Base-by-base conservation (phyloP, 2,329 filamentous ascomycete genomes). In the Aspergillus ochraceus region DNA sequence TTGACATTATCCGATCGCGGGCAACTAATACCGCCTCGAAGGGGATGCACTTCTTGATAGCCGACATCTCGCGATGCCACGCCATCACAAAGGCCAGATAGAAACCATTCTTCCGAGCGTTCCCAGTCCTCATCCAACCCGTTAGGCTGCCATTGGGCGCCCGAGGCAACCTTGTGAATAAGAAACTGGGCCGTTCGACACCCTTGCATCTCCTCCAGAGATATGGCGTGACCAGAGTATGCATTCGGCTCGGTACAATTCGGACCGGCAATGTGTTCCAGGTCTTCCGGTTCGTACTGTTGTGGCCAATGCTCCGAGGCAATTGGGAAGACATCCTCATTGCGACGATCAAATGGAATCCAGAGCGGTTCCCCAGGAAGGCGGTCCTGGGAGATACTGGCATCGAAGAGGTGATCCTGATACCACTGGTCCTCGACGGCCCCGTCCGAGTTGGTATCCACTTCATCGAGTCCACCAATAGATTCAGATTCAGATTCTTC, bases 131-230 rank as follows among this genome's bases (percentile, higher is more conserved):
- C 53, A 20, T 60, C 32, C 32, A 57, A 14, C 8, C 45, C 24
- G n/a, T 59, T 49, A n/a, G 47, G 17, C 12, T 54, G 20, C 58
- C 57, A 58, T 12, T 24, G 19, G n/a, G 11, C 42, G 12, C n/a
- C 45, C 3, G 32, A 8, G 11, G 11, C 1, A 2, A 4, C 10
- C 50, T 64, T 66, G 36, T 58, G 61, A 17, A 62, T 14, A 20
- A 67, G 32, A 42, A 58, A 66, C 49, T 64, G 62, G 24, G 51
- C 60, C 1, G 61, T 66, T 11, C 62, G 60, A 39, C 59, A 62
- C 4, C 64, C 61, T 51, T 53, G 57, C 51, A 63, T 64, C 46
- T 62, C 61, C 29, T 59, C 59, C 6, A 59, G 45, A 1, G 64
- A 62, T 32, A 67, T 66, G 3, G 20, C 24, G n/a, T 49, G 20